Percentiles rank a stretch among this genome's conserved stretches.
phyloP scores from a whole-genome alignment of 345 rosid genomes.

The Odontarrhena argentea region DNA sequence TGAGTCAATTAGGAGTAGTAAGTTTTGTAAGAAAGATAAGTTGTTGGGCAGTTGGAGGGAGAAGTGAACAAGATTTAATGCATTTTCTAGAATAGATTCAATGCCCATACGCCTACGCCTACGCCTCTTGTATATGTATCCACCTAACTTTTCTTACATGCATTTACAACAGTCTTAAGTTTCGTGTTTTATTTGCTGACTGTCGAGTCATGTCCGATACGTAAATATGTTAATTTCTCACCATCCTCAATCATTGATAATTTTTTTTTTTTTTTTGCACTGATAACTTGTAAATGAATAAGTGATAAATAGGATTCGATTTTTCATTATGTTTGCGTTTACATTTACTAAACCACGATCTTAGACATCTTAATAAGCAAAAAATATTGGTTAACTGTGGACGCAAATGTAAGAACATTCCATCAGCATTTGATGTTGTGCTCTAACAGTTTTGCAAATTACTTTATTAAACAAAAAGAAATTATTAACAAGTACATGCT shows the following conservation, averaged over 20 bases:
- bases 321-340: too few species aligned
- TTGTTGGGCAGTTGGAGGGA: constrained; percentile 13
- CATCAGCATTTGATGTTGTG: too few species aligned
- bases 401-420: too few species aligned
- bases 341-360: too few species aligned
- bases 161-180: not conserved
- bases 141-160: not conserved
- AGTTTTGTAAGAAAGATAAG: not conserved
- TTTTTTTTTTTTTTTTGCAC: too few species aligned
- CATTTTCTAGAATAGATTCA: constrained; percentile 9
- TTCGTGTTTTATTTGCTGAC: not conserved
- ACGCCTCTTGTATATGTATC: not conserved
- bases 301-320: too few species aligned
- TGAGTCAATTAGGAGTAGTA: not conserved
- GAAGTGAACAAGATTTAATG: not conserved
- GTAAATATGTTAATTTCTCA: not conserved
- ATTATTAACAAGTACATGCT: too few species aligned
- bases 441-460: too few species aligned
- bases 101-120: not conserved
- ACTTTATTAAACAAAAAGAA: too few species aligned
- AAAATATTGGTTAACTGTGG: too few species aligned
- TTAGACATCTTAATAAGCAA: too few species aligned
- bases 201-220: not conserved
- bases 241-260: not conserved
- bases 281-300: too few species aligned